A percentile compares a stretch with the other conserved stretches of the same genome.
These are phyloP conservation scores for Lachancea mirantina DNA, from an alignment of 805 yeast species.

Conservation along the genomic window DNA sequence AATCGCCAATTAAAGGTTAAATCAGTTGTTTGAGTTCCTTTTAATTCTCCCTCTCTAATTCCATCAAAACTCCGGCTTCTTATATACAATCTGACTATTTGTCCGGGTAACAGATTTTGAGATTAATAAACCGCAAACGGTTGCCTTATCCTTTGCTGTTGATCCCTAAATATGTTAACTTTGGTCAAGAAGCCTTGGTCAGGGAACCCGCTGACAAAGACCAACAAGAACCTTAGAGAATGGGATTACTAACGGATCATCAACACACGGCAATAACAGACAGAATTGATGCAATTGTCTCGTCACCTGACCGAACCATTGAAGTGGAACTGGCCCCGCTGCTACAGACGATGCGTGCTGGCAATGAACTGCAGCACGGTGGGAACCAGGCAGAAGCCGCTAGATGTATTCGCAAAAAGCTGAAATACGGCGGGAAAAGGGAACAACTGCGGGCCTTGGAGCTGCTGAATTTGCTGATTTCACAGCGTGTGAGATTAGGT, in stretches of 20 bases:
- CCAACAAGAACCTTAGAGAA: conserved; percentile 13
- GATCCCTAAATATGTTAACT: too few species aligned
- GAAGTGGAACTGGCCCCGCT: conserved; percentile 33
- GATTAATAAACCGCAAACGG: too few species aligned
- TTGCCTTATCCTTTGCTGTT: too few species aligned
- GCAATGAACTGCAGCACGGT: conserved; percentile 22
- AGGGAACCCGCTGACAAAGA: not conserved
- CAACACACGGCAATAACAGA: conserved; percentile 68
- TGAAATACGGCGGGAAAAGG: conserved; percentile 69
- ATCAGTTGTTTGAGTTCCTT: too few species aligned
- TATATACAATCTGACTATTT: too few species aligned
- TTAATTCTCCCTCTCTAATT: too few species aligned
- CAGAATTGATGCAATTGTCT: conserved; percentile 46
- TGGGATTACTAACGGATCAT: conserved; percentile 54
- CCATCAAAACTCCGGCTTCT: too few species aligned
- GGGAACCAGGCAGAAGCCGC: conserved; percentile 67
- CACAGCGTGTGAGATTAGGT: conserved; percentile 30
- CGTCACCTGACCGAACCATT: conserved; percentile 24
- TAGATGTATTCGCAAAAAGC: conserved; percentile 76
- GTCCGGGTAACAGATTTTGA: too few species aligned
- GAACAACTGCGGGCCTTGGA: conserved; percentile 66
- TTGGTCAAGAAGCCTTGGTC: too few species aligned
- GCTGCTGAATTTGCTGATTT: conserved; percentile 49
- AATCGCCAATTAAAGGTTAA: too few species aligned
- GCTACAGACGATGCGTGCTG: conserved; percentile 33